A percentile compares a stretch with the other conserved stretches of the same genome.
Evolutionary conservation across 2,329 filamentous ascomycete genomes (phyloP).

Genomic region (Apiospora phragmitis): DNA sequence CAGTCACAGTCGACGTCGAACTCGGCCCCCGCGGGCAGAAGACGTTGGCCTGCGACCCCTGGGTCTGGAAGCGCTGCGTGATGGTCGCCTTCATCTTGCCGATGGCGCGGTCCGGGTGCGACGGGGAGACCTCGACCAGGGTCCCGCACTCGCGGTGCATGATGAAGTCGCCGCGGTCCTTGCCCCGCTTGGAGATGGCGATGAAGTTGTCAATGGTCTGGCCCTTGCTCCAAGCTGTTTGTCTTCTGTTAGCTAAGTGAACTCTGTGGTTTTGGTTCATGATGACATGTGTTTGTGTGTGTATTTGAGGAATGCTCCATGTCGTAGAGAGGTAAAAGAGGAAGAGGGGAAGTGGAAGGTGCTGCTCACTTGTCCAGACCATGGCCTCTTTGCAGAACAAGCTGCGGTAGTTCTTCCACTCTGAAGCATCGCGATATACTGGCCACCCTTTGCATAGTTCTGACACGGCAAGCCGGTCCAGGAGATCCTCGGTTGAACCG

Average conservation of each 20-base stretch:
- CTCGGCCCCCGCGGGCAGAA: constrained; percentile 31
- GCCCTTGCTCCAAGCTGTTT: constrained; percentile 46
- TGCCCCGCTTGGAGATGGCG: constrained; percentile 48
- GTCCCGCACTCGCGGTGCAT: constrained; percentile 57
- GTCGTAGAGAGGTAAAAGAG: background rate
- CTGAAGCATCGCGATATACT: constrained; percentile 52
- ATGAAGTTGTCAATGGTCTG: constrained; percentile 48
- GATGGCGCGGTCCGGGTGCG: constrained; percentile 39
- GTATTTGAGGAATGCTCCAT: too few species aligned
- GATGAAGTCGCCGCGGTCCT: constrained; percentile 53
- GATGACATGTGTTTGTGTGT: background rate
- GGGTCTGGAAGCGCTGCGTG: constrained; percentile 46
- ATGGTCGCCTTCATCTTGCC: constrained; percentile 57
- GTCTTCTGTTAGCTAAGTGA: background rate
- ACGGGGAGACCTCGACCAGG: constrained; percentile 42
- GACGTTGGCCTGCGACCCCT: constrained; percentile 14
- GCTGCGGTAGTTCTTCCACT: constrained; percentile 53
- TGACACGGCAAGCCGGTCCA: constrained; percentile 46
- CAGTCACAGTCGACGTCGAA: constrained; percentile 53
- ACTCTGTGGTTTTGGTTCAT: background rate
- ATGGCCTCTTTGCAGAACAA: constrained; percentile 47
- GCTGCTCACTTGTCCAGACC: constrained; percentile 49
- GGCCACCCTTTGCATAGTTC: constrained; percentile 57
- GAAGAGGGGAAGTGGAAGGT: background rate
- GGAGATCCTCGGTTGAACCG: constrained; percentile 39